A percentile compares a stretch with the other conserved stretches of the same genome.
phyloP scores from a whole-genome alignment of 768 basidiomycete species.

The Tephrocybe sp. region DNA sequence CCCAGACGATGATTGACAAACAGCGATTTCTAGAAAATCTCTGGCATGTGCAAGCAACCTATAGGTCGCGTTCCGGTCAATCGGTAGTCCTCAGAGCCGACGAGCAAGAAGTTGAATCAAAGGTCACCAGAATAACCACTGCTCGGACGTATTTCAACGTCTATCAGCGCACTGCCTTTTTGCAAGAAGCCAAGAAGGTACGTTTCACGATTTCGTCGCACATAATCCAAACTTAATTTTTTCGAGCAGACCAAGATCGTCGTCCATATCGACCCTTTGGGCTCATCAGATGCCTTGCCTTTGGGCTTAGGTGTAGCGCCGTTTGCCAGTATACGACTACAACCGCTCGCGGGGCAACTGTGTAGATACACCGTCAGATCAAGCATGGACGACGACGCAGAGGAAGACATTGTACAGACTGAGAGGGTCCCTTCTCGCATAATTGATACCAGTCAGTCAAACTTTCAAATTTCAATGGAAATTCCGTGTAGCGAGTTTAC shows the following conservation, averaged over 20 bases:
- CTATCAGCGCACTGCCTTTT: slow-evolving; percentile 77
- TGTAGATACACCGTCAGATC: slow-evolving; percentile 78
- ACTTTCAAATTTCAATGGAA: neutral
- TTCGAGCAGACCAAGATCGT: slow-evolving; percentile 77
- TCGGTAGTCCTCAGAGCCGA: slow-evolving; percentile 70
- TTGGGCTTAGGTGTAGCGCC: slow-evolving; percentile 70
- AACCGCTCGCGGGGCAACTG: slow-evolving; percentile 81
- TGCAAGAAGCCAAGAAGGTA: slow-evolving; percentile 81
- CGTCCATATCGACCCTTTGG: slow-evolving; percentile 78
- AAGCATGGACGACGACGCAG: slow-evolving; percentile 67
- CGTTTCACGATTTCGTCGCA: slow-evolving; percentile 8
- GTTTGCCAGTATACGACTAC: slow-evolving; percentile 75
- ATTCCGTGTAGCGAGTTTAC: neutral
- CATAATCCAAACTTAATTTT: slow-evolving; percentile 3
- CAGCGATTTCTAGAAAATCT: slow-evolving; percentile 83
- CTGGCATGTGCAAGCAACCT: slow-evolving; percentile 84
- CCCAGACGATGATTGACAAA: slow-evolving; percentile 64
- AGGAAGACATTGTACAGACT: slow-evolving; percentile 83
- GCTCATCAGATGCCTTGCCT: slow-evolving; percentile 73
- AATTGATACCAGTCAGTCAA: slow-evolving; percentile 72
- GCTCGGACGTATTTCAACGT: slow-evolving; percentile 89
- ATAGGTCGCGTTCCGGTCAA: slow-evolving; percentile 69
- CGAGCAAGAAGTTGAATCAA: slow-evolving; percentile 73
- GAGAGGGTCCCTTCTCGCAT: slow-evolving; percentile 70
- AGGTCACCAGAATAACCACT: slow-evolving; percentile 54